Conservation (phyloP, 192 early-diverging fungal species). For the Coemansia sp. region DNA sequence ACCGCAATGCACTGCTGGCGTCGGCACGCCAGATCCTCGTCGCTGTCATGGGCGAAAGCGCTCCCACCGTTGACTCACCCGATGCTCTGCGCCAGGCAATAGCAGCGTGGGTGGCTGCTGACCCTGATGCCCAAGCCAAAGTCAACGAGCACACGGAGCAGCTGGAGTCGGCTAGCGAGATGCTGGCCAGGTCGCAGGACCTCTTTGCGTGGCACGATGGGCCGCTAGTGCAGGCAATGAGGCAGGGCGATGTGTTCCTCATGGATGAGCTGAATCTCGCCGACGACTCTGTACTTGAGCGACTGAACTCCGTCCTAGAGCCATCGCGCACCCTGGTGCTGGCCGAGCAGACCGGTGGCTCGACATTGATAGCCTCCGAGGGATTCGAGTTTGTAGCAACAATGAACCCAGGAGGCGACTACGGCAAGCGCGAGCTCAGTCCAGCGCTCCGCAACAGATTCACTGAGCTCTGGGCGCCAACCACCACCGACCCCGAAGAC, state of each 20-base stretch:
- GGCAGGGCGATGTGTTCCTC: constrained; percentile 82
- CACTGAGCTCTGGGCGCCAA: constrained; percentile 95
- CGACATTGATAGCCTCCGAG: constrained; percentile 60
- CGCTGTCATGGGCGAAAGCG: neutral
- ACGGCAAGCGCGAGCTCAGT: constrained; percentile 97
- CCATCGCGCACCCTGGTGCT: constrained; percentile 79
- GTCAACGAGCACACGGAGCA: constrained; percentile 12
- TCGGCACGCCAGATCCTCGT: constrained; percentile 53
- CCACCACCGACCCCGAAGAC: constrained; percentile 77
- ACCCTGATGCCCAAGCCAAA: neutral
- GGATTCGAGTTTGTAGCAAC: constrained; percentile 94
- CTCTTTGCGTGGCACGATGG: constrained; percentile 98
- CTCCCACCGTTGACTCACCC: constrained; percentile 12
- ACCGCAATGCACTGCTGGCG: constrained; percentile 58
- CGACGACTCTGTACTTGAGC: constrained; percentile 96
- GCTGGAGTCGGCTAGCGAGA: constrained; percentile 16
- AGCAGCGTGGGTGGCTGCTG: constrained; percentile 19
- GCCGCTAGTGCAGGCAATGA: constrained; percentile 87
- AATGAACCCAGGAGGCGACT: constrained; percentile 99
- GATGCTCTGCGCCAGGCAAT: constrained; percentile 12
- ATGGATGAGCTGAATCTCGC: constrained; percentile 98
- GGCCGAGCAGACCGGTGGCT: constrained; percentile 80
- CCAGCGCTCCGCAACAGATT: constrained; percentile 97
- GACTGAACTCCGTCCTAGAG: constrained; percentile 93
- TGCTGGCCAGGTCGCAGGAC: constrained; percentile 43